Conservation (phyloP, 305 asterid genomes). For the Plantago lanceolata region DNA sequence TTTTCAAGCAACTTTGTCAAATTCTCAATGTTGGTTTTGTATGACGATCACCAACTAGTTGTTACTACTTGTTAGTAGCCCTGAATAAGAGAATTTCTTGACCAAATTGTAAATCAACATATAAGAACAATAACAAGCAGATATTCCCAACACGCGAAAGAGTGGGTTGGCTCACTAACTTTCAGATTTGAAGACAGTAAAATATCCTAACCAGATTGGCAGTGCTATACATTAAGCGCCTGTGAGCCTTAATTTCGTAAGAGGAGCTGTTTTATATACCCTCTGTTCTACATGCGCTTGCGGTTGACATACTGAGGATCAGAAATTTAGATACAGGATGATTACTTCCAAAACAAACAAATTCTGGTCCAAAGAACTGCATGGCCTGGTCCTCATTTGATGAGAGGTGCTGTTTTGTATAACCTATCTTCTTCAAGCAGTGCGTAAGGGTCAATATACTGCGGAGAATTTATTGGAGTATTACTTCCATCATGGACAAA, state of each 20-base stretch:
- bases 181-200: conserved; percentile 17
- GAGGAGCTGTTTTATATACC: conserved; percentile 60
- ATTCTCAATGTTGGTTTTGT: too few relatives aligned
- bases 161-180: background rate
- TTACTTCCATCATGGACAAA: conserved; percentile 64
- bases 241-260: conserved; percentile 40
- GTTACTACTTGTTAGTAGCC: background rate
- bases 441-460: conserved; percentile 64
- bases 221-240: conserved; percentile 28
- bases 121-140: background rate
- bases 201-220: conserved; percentile 9
- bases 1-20: too few relatives aligned
- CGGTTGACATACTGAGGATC: conserved; percentile 68
- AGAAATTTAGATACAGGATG: conserved; percentile 22
- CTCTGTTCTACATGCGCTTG: conserved; percentile 71
- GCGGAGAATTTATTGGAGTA: conserved; percentile 37
- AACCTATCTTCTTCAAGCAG: conserved; percentile 77
- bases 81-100: background rate
- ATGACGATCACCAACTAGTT: too few relatives aligned
- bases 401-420: conserved; percentile 55
- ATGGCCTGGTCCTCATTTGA: conserved; percentile 35
- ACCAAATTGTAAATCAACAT: background rate
- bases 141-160: background rate
- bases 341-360: conserved; percentile 55
- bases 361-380: conserved; percentile 80